A percentile compares a stretch with the other conserved stretches of the same genome.
These are phyloP conservation scores for Plasmodium blacklocki DNA, from an alignment of 169 alveolate genomes.

Conservation along the genomic window DNA sequence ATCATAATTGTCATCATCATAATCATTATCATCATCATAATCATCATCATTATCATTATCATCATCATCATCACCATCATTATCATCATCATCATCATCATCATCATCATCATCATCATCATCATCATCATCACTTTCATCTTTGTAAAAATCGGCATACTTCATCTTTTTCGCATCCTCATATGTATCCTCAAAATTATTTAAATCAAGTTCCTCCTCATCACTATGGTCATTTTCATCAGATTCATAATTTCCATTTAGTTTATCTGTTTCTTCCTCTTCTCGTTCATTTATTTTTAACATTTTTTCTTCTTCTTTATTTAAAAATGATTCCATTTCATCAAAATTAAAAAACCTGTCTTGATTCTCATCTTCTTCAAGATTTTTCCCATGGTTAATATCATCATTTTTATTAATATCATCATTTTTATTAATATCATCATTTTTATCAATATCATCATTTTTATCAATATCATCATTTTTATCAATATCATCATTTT, in stretches of 20 bases:
- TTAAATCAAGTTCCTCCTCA: conserved; percentile 32
- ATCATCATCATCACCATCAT: neutral
- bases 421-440: too few relatives aligned
- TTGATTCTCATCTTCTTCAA: neutral
- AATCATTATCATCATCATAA: neutral
- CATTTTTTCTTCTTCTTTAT: conserved; percentile 28
- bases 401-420: neutral
- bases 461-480: neutral
- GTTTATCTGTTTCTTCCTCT: neutral
- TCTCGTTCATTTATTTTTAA: neutral
- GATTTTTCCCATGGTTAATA: neutral
- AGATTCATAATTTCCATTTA: neutral
- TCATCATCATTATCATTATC: conserved; percentile 2
- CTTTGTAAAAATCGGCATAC: conserved; percentile 39
- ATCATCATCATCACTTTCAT: conserved; percentile 45
- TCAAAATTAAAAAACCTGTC: conserved; percentile 44
- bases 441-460: neutral
- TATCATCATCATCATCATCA: conserved; percentile 56
- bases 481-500: neutral
- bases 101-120: conserved; percentile 71
- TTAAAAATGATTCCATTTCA: conserved; percentile 48
- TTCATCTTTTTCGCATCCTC: conserved; percentile 1
- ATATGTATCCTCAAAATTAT: conserved; percentile 31
- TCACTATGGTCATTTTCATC: too few relatives aligned
- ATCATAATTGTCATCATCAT: neutral